Percentiles rank a stretch among this genome's conserved stretches.
Conservation (phyloP, 1,139 yeast genomes). For the Candida gigantensis region DNA sequence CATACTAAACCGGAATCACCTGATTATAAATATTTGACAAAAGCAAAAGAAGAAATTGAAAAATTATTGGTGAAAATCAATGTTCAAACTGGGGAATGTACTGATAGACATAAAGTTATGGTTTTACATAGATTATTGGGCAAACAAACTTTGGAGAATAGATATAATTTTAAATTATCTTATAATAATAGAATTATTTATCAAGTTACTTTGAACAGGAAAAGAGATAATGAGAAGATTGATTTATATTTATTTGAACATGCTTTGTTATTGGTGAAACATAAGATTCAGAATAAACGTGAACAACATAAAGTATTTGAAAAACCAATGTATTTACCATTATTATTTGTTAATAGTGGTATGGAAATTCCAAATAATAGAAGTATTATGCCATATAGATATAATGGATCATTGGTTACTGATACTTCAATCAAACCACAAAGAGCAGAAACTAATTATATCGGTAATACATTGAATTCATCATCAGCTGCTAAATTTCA, state of each 20-base stretch:
- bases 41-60: conserved; percentile 75
- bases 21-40: conserved; percentile 69
- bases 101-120: conserved; percentile 88
- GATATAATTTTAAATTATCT: conserved; percentile 64
- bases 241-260: conserved; percentile 88
- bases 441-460: conserved; percentile 27
- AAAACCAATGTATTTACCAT: conserved; percentile 87
- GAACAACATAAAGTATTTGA: conserved; percentile 92
- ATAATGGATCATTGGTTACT: conserved; percentile 41
- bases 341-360: conserved; percentile 72
- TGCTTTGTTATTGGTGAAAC: conserved; percentile 80
- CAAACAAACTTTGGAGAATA: conserved; percentile 73
- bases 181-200: conserved; percentile 81
- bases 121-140: conserved; percentile 78
- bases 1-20: conserved; percentile 74
- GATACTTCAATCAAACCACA: conserved; percentile 37
- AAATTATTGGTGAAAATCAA: conserved; percentile 80
- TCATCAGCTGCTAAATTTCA: conserved; percentile 44
- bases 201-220: conserved; percentile 69
- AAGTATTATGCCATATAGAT: conserved; percentile 40
- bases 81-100: conserved; percentile 89
- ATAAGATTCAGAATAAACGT: conserved; percentile 83
- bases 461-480: conserved; percentile 28
- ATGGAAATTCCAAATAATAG: conserved; percentile 73
- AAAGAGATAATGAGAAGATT: conserved; percentile 75